Conservation (phyloP, 495 filamentous ascomycete genomes). For the Astrothelium macrocarpum region DNA sequence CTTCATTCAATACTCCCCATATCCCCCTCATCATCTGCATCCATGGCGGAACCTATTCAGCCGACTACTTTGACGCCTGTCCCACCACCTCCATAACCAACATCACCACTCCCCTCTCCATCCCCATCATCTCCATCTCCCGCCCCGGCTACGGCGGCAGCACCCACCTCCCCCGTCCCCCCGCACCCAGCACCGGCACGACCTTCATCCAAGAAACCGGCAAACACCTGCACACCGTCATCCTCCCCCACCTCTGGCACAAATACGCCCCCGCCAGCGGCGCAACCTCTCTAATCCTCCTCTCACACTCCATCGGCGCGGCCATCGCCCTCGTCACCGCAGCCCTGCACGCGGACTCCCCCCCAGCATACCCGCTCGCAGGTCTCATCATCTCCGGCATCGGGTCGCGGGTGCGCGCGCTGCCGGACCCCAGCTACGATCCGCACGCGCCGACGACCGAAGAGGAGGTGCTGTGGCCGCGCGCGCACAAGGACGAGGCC, state of each 20-base stretch:
- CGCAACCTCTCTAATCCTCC: constrained; percentile 26
- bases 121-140: constrained; percentile 31
- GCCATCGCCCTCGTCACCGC: constrained; percentile 27
- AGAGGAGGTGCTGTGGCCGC: neutral
- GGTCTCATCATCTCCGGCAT: constrained; percentile 28
- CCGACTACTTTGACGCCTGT: constrained; percentile 32
- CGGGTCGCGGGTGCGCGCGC: neutral
- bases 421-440: neutral
- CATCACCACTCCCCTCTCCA: constrained; percentile 18
- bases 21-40: constrained; percentile 29
- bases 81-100: constrained; percentile 23
- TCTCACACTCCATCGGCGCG: constrained; percentile 31
- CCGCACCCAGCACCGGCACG: constrained; percentile 9
- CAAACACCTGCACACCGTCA: constrained; percentile 22
- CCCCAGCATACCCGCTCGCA: constrained; percentile 25
- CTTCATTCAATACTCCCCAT: constrained; percentile 6
- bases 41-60: constrained; percentile 31
- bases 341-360: constrained; percentile 15
- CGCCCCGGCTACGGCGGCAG: constrained; percentile 30
- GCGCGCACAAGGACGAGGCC: constrained; percentile 20
- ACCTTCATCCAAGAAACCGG: constrained; percentile 22
- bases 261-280: constrained; percentile 21
- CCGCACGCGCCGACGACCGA: neutral
- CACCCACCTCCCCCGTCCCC: constrained; percentile 17
- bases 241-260: constrained; percentile 32